Evolutionary conservation across 2,329 filamentous ascomycete genomes (phyloP).

Genomic region (Aspergillus arachidicola): DNA sequence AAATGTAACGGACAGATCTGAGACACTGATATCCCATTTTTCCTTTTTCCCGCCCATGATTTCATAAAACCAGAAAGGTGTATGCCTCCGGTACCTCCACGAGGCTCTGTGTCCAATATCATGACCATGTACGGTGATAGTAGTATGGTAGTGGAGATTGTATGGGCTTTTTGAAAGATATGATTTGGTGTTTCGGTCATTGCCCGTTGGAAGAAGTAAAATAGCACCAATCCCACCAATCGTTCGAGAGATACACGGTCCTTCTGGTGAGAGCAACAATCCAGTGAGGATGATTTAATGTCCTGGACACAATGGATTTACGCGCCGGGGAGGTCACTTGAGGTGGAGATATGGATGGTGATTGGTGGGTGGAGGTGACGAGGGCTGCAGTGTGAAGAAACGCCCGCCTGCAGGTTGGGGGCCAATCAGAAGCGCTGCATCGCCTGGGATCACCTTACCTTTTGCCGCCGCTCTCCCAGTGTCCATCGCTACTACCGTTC

Average conservation of each 20-base stretch:
- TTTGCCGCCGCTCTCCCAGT: neutral
- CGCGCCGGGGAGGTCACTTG: conserved; percentile 24
- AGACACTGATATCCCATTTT: neutral
- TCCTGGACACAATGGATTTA: conserved; percentile 10
- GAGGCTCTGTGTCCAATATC: neutral
- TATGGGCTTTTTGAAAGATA: neutral
- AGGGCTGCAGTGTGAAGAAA: conserved; percentile 30
- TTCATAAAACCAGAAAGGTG: neutral
- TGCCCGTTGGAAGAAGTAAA: neutral
- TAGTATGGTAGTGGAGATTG: neutral
- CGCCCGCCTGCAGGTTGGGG: conserved; percentile 15
- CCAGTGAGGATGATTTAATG: neutral
- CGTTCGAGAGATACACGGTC: neutral
- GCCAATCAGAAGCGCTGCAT: conserved; percentile 17
- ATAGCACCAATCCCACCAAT: conserved; percentile 7
- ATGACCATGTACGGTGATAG: neutral
- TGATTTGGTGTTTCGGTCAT: neutral
- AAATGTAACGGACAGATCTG: neutral
- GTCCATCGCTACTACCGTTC: neutral
- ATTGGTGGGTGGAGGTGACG: conserved; percentile 27
- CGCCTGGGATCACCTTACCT: neutral
- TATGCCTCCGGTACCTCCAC: neutral
- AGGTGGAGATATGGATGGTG: conserved; percentile 10
- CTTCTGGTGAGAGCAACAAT: neutral
- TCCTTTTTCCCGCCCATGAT: neutral